phyloP scores from a whole-genome alignment of 768 basidiomycete genomes.

The Suillus occidentalis region DNA sequence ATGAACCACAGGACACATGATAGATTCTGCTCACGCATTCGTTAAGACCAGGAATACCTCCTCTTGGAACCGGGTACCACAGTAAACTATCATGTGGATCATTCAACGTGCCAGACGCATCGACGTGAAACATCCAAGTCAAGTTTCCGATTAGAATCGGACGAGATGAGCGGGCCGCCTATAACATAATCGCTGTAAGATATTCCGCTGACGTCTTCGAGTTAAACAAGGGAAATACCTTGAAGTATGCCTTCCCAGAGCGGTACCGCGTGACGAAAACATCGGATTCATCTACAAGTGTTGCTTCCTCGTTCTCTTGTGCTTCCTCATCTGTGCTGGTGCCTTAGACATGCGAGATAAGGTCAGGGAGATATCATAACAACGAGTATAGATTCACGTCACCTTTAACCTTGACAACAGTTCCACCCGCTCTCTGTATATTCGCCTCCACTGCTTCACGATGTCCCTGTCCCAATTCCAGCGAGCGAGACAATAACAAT shows the following conservation, averaged over 20 bases:
- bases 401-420: constrained; percentile 48
- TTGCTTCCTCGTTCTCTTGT: constrained; percentile 38
- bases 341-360: constrained; percentile 15
- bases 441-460: constrained; percentile 56
- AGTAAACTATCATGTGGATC: constrained; percentile 73
- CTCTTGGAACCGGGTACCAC: constrained; percentile 79
- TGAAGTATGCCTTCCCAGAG: constrained; percentile 66
- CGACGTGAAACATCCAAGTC: constrained; percentile 81
- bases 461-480: constrained; percentile 52
- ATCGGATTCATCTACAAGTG: constrained; percentile 54
- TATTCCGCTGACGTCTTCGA: not conserved
- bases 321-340: constrained; percentile 31
- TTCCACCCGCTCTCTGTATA: constrained; percentile 62
- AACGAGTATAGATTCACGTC: constrained; percentile 24
- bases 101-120: constrained; percentile 58
- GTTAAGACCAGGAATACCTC: constrained; percentile 56
- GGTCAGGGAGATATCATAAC: not conserved
- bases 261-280: constrained; percentile 72
- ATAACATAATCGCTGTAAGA: constrained; percentile 1
- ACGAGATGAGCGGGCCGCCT: constrained; percentile 53
- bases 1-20: not conserved
- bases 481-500: constrained; percentile 59
- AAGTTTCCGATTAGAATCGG: constrained; percentile 63
- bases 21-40: constrained; percentile 51
- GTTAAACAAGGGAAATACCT: constrained; percentile 41